Evolutionary conservation across 768 basidiomycete genomes (phyloP).

Genomic region (Suillus sp.): DNA sequence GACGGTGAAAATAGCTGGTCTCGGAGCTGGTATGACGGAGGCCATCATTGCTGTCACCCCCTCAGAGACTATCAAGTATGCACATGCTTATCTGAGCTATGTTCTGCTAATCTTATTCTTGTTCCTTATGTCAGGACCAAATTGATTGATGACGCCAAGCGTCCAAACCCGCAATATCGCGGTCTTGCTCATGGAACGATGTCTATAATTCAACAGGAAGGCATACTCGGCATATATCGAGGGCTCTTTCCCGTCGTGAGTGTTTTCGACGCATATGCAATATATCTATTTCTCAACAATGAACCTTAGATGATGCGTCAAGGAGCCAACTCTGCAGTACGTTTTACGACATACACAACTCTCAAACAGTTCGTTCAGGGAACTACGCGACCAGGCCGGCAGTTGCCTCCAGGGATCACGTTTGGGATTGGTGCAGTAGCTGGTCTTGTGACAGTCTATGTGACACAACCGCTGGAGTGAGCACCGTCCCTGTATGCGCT

Average conservation of each 20-base stretch:
- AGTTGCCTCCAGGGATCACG: constrained; percentile 83
- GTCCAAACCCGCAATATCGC: constrained; percentile 79
- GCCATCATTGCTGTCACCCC: constrained; percentile 95
- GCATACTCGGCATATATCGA: constrained; percentile 81
- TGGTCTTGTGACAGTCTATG: constrained; percentile 92
- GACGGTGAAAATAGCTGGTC: constrained; percentile 51
- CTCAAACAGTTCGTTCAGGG: constrained; percentile 93
- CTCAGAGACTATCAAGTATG: constrained; percentile 97
- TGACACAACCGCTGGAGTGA: constrained; percentile 83
- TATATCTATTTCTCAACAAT: not conserved
- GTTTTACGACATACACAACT: constrained; percentile 94
- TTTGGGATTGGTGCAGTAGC: constrained; percentile 95
- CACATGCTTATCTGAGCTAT: not conserved
- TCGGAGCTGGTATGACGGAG: constrained; percentile 90
- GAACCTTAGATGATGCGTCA: constrained; percentile 86
- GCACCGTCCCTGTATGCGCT: constrained; percentile 25
- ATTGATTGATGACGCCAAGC: constrained; percentile 91
- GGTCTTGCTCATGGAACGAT: constrained; percentile 85
- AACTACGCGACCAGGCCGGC: constrained; percentile 69
- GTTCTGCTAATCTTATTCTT: not conserved
- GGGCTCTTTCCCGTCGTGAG: constrained; percentile 92
- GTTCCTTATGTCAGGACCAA: constrained; percentile 73
- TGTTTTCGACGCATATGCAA: constrained; percentile 18
- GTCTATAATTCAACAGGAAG: constrained; percentile 83
- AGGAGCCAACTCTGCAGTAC: constrained; percentile 91